phyloP scores from a whole-genome alignment of 352 stramenopile species.

The Phytopythium kandeliae region DNA sequence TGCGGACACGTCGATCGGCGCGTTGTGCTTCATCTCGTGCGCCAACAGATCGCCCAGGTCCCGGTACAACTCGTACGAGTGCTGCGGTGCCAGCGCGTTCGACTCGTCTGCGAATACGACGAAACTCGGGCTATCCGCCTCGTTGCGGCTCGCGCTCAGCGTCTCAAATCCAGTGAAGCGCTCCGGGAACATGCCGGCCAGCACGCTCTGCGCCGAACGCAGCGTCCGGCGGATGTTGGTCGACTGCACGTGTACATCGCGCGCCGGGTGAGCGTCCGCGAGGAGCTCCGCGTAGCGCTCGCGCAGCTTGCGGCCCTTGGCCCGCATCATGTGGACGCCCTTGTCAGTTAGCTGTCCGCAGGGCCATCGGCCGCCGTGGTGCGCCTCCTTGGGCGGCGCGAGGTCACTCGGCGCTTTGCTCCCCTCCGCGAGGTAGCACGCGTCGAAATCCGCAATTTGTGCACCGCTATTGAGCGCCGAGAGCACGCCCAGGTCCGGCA shows the following conservation, averaged over 20 bases:
- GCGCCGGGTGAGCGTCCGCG: slow-evolving; percentile 17
- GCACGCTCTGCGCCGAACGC: slow-evolving; percentile 59
- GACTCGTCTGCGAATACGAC: slow-evolving; percentile 49
- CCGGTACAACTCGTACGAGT: slow-evolving; percentile 61
- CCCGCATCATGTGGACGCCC: slow-evolving; percentile 57
- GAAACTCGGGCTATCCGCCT: slow-evolving; percentile 5
- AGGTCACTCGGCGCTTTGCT: too few relatives aligned
- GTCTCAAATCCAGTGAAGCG: slow-evolving; percentile 22
- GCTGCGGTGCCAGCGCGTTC: slow-evolving; percentile 46
- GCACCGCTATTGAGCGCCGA: slow-evolving; percentile 41
- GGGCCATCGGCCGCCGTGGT: slow-evolving; percentile 59
- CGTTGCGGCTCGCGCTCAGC: not conserved
- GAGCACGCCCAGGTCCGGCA: slow-evolving; percentile 38
- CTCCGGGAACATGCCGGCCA: slow-evolving; percentile 60
- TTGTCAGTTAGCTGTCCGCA: slow-evolving; percentile 70
- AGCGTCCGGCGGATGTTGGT: slow-evolving; percentile 78
- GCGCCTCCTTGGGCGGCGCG: slow-evolving; percentile 26
- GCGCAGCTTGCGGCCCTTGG: slow-evolving; percentile 39
- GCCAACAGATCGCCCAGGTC: slow-evolving; percentile 42
- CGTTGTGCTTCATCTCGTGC: slow-evolving; percentile 42
- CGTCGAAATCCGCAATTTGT: slow-evolving; percentile 24
- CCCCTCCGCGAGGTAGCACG: slow-evolving; percentile 4
- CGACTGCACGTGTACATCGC: slow-evolving; percentile 61
- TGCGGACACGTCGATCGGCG: slow-evolving; percentile 31
- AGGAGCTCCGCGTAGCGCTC: slow-evolving; percentile 38